Evolutionary conservation across 148 eudicot genomes (phyloP).

Genomic region (Arctostaphylos glauca): DNA sequence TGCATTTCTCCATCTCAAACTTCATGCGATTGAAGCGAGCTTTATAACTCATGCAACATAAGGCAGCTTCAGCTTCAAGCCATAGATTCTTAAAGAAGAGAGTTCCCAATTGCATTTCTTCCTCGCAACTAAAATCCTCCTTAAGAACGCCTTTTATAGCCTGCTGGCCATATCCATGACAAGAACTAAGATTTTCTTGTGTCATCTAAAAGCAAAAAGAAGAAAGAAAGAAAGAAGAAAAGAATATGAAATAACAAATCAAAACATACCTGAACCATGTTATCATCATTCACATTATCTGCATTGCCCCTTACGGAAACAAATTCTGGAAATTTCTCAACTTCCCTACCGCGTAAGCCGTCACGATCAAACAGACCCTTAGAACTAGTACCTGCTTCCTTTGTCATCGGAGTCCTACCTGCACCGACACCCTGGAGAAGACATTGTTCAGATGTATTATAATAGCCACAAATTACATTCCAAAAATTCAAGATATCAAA

Average conservation of each 20-base stretch:
- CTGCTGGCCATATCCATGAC: slow-evolving; percentile 35
- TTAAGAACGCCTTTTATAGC: slow-evolving; percentile 58
- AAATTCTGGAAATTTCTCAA: slow-evolving; percentile 13
- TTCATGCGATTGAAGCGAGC: slow-evolving; percentile 72
- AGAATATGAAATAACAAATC: not conserved
- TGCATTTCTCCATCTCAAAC: slow-evolving; percentile 48
- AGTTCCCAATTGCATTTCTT: slow-evolving; percentile 48
- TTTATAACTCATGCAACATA: slow-evolving; percentile 63
- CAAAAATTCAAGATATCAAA: not conserved
- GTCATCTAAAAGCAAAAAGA: not conserved
- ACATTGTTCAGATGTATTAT: slow-evolving; percentile 5
- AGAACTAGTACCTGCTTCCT: slow-evolving; percentile 21
- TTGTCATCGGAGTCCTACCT: slow-evolving; percentile 18
- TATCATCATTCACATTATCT: slow-evolving; percentile 30
- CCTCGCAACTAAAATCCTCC: slow-evolving; percentile 46
- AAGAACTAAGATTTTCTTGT: not conserved
- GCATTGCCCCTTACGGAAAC: slow-evolving; percentile 28
- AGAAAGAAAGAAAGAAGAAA: not conserved
- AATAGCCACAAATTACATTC: not conserved
- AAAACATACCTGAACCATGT: slow-evolving; percentile 46
- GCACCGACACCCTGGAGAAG: slow-evolving; percentile 32
- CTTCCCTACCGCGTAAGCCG: slow-evolving; percentile 24
- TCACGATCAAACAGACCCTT: not conserved
- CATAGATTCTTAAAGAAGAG: slow-evolving; percentile 69
- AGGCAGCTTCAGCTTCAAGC: slow-evolving; percentile 97